phyloP scores from a whole-genome alignment of 768 basidiomycete genomes.

The Boletus fagicola region DNA sequence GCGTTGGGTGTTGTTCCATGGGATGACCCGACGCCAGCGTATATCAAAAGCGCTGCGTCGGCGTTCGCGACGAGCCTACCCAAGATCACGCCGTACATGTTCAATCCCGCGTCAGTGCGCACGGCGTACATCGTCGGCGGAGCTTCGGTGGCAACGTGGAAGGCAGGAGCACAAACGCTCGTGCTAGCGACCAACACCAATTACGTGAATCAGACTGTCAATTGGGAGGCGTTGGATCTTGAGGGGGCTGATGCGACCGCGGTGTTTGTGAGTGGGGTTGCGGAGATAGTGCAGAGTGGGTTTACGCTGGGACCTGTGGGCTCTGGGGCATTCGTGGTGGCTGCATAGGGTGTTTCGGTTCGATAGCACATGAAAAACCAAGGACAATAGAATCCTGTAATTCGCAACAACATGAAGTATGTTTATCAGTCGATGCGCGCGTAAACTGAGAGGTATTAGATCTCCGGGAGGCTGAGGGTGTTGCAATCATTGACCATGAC shows the following conservation, averaged over 20 bases:
- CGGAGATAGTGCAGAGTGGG: neutral
- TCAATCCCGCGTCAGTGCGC: conserved; percentile 40
- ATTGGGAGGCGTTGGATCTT: conserved; percentile 32
- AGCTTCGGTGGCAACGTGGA: conserved; percentile 55
- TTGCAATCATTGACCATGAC: too few relatives aligned
- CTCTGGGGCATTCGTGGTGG: conserved; percentile 22
- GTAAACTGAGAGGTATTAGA: neutral
- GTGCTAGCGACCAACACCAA: conserved; percentile 54
- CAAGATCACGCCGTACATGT: conserved; percentile 46
- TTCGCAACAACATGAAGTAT: neutral
- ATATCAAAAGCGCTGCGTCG: conserved; percentile 55
- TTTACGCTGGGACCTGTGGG: conserved; percentile 27
- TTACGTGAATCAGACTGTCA: conserved; percentile 36
- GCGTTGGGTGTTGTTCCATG: conserved; percentile 51
- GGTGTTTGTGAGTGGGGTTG: conserved; percentile 21
- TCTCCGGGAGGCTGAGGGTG: neutral
- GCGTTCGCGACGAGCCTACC: conserved; percentile 45
- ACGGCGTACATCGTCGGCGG: conserved; percentile 39
- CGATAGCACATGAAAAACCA: neutral
- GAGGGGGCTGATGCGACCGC: neutral
- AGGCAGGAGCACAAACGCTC: conserved; percentile 38
- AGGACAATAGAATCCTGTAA: neutral
- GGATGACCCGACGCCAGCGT: conserved; percentile 51
- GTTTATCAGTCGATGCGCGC: neutral
- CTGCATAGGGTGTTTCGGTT: neutral